A percentile compares a stretch with the other conserved stretches of the same genome.
Evolutionary conservation across 306 rosid genomes (phyloP).

Genomic region (Trichosanthes cucumerina): DNA sequence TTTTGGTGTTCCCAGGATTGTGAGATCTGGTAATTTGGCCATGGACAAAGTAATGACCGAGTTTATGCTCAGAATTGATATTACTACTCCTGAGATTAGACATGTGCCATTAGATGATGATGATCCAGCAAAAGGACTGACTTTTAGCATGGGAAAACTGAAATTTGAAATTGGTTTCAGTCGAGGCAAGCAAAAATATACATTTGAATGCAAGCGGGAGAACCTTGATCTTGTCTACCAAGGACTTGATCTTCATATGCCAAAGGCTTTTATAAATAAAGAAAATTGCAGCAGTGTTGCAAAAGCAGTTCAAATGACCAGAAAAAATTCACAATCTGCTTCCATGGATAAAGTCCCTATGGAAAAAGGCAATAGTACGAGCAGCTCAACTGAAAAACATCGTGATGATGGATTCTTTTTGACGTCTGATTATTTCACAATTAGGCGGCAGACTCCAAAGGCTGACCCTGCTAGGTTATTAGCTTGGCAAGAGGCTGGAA

Average conservation of each 20-base stretch:
- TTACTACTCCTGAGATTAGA: conserved; percentile 67
- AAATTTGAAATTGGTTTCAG: conserved; percentile 73
- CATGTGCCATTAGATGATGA: conserved; percentile 88
- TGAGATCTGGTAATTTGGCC: conserved; percentile 91
- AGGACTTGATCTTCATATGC: conserved; percentile 88
- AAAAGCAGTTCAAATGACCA: conserved; percentile 68
- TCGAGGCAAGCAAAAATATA: conserved; percentile 85
- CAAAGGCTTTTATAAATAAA: conserved; percentile 53
- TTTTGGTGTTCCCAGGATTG: conserved; percentile 68
- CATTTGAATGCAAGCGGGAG: conserved; percentile 87
- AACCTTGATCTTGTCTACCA: conserved; percentile 87
- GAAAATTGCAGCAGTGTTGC: conserved; percentile 55
- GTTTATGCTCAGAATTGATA: conserved; percentile 84
- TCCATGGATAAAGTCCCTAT: conserved; percentile 43
- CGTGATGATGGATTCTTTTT: conserved; percentile 88
- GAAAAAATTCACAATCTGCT: conserved; percentile 56
- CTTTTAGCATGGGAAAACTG: conserved; percentile 65
- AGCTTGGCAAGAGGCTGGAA: conserved; percentile 98
- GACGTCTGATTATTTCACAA: conserved; percentile 91
- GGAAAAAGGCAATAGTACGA: conserved; percentile 38
- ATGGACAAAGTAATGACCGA: conserved; percentile 97
- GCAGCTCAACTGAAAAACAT: conserved; percentile 59
- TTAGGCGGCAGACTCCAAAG: conserved; percentile 88
- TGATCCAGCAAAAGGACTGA: conserved; percentile 97
- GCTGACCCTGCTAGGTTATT: conserved; percentile 86